phyloP scores from a whole-genome alignment of 2,329 filamentous ascomycete species.

The Fusarium sp. region DNA sequence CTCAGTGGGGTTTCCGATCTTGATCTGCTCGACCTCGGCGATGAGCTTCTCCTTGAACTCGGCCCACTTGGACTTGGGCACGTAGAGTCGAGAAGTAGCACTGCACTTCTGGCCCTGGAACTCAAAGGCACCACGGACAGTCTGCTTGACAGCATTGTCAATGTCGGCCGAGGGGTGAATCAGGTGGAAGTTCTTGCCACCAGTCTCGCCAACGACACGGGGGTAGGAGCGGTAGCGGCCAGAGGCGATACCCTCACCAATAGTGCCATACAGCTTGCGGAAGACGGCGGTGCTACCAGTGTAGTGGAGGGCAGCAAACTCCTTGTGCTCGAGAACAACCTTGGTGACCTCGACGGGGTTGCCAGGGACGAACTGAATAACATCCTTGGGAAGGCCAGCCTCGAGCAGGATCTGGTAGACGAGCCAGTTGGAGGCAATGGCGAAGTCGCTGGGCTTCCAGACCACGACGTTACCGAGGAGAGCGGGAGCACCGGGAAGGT shows the following conservation, averaged over 20 bases:
- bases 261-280: constrained; percentile 87
- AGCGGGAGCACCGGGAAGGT: constrained; percentile 84
- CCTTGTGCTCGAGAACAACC: constrained; percentile 77
- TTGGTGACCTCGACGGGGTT: constrained; percentile 87
- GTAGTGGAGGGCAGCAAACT: constrained; percentile 94
- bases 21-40: constrained; percentile 76
- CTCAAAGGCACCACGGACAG: constrained; percentile 88
- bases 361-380: constrained; percentile 94
- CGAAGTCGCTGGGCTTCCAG: constrained; percentile 94
- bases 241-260: constrained; percentile 83
- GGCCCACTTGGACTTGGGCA: constrained; percentile 80
- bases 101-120: constrained; percentile 94
- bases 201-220: constrained; percentile 89
- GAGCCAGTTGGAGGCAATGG: constrained; percentile 91
- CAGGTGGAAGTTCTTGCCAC: constrained; percentile 94
- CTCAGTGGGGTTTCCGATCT: constrained; percentile 75
- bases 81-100: constrained; percentile 83
- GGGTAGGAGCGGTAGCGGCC: constrained; percentile 88
- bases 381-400: constrained; percentile 87
- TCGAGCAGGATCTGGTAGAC: constrained; percentile 91
- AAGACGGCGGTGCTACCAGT: constrained; percentile 94
- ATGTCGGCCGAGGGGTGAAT: constrained; percentile 83
- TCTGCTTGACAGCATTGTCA: constrained; percentile 82
- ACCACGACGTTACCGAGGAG: constrained; percentile 94
- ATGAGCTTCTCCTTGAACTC: constrained; percentile 76